phyloP scores from a whole-genome alignment of 2,329 filamentous ascomycete genomes.

The Bipolaris sorokiniana region DNA sequence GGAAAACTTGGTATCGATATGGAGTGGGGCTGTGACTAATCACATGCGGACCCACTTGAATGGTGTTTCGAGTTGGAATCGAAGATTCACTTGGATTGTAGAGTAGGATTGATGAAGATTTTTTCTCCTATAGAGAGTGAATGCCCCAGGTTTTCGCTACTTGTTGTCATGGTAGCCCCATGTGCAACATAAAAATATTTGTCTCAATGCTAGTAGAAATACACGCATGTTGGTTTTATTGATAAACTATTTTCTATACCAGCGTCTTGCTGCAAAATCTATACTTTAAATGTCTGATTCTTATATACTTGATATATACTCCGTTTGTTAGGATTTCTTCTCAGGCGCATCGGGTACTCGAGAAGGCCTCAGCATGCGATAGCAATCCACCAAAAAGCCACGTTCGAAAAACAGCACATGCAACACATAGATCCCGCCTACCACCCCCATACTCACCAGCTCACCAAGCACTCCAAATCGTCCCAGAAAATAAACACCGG shows the following conservation, averaged over 20 bases:
- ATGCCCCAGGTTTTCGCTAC: too few species aligned
- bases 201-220: too few species aligned
- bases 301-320: not conserved
- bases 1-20: too few species aligned
- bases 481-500: conserved; percentile 30
- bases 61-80: too few species aligned
- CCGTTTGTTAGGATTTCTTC: not conserved
- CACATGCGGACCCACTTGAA: not conserved
- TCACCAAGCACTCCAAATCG: conserved; percentile 52
- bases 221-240: not conserved
- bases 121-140: too few species aligned
- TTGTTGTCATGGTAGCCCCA: too few species aligned
- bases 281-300: not conserved
- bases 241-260: too few species aligned
- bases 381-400: conserved; percentile 42
- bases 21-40: conserved; percentile 20
- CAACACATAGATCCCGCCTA: conserved; percentile 46
- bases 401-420: conserved; percentile 45
- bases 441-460: conserved; percentile 45
- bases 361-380: conserved; percentile 39
- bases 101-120: too few species aligned
- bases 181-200: too few species aligned
- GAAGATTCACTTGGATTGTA: too few species aligned
- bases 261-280: not conserved
- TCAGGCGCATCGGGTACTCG: not conserved